Conservation (phyloP, 306 rosid genomes). For the Acacia melanoxylon region DNA sequence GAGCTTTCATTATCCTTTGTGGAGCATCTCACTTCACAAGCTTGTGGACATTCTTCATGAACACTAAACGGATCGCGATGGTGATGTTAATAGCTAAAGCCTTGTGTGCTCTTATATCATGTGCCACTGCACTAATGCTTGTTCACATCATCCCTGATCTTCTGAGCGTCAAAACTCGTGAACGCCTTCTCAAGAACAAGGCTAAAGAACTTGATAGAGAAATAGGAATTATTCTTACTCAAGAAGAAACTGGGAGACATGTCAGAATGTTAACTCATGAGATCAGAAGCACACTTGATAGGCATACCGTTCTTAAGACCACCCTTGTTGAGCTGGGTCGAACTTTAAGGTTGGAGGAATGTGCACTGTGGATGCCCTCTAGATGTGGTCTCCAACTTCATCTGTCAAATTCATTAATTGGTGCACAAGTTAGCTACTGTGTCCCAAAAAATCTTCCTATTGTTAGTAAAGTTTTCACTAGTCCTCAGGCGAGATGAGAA, state of each 20-base stretch:
- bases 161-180: conserved; percentile 83
- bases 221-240: conserved; percentile 88
- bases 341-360: conserved; percentile 82
- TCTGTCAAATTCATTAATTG: conserved; percentile 76
- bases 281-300: conserved; percentile 85
- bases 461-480: conserved; percentile 67
- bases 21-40: conserved; percentile 91
- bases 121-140: conserved; percentile 92
- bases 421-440: conserved; percentile 62
- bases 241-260: conserved; percentile 90
- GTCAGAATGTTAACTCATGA: conserved; percentile 97
- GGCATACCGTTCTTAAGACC: conserved; percentile 81
- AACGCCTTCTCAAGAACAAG: conserved; percentile 62
- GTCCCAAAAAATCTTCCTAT: conserved; percentile 64
- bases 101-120: conserved; percentile 80
- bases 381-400: conserved; percentile 65
- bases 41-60: conserved; percentile 78
- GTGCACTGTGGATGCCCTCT: conserved; percentile 94
- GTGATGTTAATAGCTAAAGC: conserved; percentile 75
- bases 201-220: conserved; percentile 94
- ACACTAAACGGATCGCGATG: conserved; percentile 70
- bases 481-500: conserved; percentile 57
- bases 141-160: conserved; percentile 90
- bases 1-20: conserved; percentile 89
- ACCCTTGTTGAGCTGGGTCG: conserved; percentile 91